These are phyloP conservation scores for Chamaenerion angustifolium DNA, from an alignment of 345 rosid genomes.

Conservation along the genomic window DNA sequence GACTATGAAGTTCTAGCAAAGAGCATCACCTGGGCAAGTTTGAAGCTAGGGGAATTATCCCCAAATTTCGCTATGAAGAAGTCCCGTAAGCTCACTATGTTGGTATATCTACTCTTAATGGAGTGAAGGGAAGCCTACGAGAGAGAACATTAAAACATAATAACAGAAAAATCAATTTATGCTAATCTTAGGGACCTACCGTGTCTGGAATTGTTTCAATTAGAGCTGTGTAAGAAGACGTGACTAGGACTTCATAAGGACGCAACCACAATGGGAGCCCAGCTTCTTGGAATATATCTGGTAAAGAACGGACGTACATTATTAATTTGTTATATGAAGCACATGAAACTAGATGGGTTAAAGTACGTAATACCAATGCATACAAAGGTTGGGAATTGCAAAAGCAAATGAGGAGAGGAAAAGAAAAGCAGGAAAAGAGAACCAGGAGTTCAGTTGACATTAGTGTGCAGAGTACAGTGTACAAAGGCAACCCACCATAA, in stretches of 20 bases:
- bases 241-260: conserved; percentile 88
- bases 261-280: conserved; percentile 99
- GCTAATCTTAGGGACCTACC: conserved; percentile 24
- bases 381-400: no score
- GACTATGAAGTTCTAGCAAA: no score
- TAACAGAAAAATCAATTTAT: conserved; percentile 4
- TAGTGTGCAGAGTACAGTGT: not conserved
- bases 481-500: conserved; percentile 43
- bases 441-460: not conserved
- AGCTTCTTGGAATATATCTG: conserved; percentile 99
- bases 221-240: conserved; percentile 96
- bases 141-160: conserved; percentile 9
- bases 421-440: not conserved
- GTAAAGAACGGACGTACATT: conserved; percentile 1
- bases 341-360: not conserved
- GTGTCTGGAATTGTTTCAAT: conserved; percentile 98
- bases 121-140: conserved; percentile 95
- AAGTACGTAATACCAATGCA: not conserved
- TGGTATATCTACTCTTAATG: conserved; percentile 86
- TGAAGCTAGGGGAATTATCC: conserved; percentile 78
- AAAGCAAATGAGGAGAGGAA: no score
- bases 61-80: conserved; percentile 84
- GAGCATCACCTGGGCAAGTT: conserved; percentile 81
- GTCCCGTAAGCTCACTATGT: conserved; percentile 69
- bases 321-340: no score